phyloP scores from a whole-genome alignment of 768 basidiomycete species.

The Naematelia aurantialba region DNA sequence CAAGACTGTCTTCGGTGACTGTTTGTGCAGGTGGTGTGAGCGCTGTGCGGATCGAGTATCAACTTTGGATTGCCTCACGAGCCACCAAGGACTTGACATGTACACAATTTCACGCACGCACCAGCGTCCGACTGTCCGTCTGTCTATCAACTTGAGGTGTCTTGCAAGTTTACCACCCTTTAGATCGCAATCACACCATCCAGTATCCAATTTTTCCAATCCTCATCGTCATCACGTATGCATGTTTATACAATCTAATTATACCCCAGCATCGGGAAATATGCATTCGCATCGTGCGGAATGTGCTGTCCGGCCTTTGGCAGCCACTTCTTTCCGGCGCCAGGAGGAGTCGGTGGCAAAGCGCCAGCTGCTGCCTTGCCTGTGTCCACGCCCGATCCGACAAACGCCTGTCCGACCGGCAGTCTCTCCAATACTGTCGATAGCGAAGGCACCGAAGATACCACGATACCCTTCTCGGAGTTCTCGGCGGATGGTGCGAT shows the following conservation, averaged over 20 bases:
- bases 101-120: too few relatives aligned
- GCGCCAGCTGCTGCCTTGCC: slow-evolving; percentile 58
- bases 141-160: too few relatives aligned
- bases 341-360: slow-evolving; percentile 72
- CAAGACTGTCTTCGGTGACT: too few relatives aligned
- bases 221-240: background rate
- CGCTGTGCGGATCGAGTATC: too few relatives aligned
- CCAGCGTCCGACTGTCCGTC: too few relatives aligned
- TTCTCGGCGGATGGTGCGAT: slow-evolving; percentile 20
- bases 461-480: slow-evolving; percentile 21
- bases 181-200: too few relatives aligned
- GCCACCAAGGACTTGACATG: too few relatives aligned
- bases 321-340: slow-evolving; percentile 64
- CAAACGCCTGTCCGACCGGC: slow-evolving; percentile 57
- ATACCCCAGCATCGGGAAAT: slow-evolving; percentile 59
- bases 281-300: slow-evolving; percentile 75
- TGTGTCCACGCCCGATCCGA: slow-evolving; percentile 68
- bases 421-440: slow-evolving; percentile 48
- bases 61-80: too few relatives aligned
- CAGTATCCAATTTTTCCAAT: too few relatives aligned
- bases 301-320: slow-evolving; percentile 68
- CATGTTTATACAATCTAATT: background rate
- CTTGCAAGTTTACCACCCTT: too few relatives aligned
- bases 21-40: too few relatives aligned
- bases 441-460: slow-evolving; percentile 53